Evolutionary conservation across 345 rosid genomes (phyloP), one percentile per base, ranked within the genome.

Genomic region (Physaria fendleri): DNA sequence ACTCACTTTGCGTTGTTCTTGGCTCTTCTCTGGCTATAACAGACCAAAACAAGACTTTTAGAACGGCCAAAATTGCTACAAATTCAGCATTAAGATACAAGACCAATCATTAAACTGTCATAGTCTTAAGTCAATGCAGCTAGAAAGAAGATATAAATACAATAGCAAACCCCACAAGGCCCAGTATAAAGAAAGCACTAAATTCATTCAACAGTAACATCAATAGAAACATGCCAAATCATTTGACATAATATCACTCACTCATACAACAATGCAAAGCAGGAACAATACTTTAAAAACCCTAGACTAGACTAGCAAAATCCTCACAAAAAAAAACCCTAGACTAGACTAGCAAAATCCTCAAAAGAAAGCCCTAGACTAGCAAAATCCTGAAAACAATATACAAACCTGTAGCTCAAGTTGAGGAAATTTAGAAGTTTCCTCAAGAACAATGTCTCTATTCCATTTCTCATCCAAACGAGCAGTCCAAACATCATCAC

Each of bases 1-100:
- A 83, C 98, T 91, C 52, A 85, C 79, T 75, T 91, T 88, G 78
- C 79, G 84, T 20, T 81, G 81, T 17, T 93, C 81, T 73, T 84
- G 95, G 66, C 83, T 83, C 23, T 80, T 80, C 15, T 71, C 78
- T 37, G 85, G 64, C 98, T 91, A 76, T 73, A 82, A 42, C 22
- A 51, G n/a, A 56, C 52, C n/a, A n/a, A 16, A n/a, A 35, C 12
- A 16, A 13, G 27, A 16, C 11, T 42, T 47, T 47, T 16, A 28
- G 34, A 56, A 20, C 18, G 1, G n/a, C 51, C 51, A 48, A n/a
- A 42, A 58, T 22, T 30, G 44, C 53, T 12, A 49, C 25, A 41
- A 46, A 41, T 23, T 24, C 39, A 57, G 43, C 38, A 17, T n/a
- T 2, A 22, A 43, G 15, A 43, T n/a, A 64, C 41, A n/a, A n/a